Conservation (phyloP, 2,329 filamentous ascomycete species). For the Scedosporium boydii region DNA sequence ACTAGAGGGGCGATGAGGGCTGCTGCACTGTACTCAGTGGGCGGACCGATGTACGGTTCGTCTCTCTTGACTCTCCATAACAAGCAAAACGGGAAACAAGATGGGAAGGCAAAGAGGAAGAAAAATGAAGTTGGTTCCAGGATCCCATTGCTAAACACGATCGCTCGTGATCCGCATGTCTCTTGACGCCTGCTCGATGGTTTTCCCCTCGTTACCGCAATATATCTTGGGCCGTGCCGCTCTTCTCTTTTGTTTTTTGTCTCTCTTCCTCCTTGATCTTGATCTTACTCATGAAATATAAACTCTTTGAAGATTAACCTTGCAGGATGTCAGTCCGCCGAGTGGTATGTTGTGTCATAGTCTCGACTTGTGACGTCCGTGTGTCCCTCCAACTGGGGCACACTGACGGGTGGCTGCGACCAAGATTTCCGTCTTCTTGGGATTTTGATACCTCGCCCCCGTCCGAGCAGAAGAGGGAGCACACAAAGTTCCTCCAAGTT, state of each 20-base stretch:
- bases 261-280: background rate
- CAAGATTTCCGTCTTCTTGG: background rate
- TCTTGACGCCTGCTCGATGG: background rate
- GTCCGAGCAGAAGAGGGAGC: background rate
- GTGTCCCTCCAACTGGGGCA: background rate
- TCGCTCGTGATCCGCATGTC: slow-evolving; percentile 21
- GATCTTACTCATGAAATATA: background rate
- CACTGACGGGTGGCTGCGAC: background rate
- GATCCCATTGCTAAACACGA: slow-evolving; percentile 21
- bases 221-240: background rate
- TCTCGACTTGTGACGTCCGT: background rate
- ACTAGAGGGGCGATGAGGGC: background rate
- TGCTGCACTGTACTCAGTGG: background rate
- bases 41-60: background rate
- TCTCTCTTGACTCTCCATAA: background rate
- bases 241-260: background rate
- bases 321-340: slow-evolving; percentile 12
- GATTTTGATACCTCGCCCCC: background rate
- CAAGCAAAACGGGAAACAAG: background rate
- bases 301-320: slow-evolving; percentile 15
- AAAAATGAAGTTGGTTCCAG: slow-evolving; percentile 18
- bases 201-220: background rate
- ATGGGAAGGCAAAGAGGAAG: background rate
- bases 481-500: background rate
- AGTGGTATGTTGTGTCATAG: background rate